Percentiles rank a stretch among this genome's conserved stretches.
Evolutionary conservation across 2,329 filamentous ascomycete species (phyloP).

Genomic region (Taxawa tesnikishii): DNA sequence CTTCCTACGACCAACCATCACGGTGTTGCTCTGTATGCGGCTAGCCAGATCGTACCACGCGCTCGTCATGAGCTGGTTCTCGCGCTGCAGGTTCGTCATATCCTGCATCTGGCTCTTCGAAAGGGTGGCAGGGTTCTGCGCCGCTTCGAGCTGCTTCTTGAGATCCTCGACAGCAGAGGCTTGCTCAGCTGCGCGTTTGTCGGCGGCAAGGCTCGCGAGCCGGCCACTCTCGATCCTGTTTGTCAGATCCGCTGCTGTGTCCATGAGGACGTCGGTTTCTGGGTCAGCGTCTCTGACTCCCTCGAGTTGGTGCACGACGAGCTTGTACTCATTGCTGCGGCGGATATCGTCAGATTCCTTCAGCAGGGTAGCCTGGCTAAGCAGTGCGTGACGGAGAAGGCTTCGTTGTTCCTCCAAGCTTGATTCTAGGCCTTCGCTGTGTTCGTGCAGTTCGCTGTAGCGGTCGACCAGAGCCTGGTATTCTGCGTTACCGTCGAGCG

Average conservation of each 20-base stretch:
- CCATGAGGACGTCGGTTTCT: conserved; percentile 6
- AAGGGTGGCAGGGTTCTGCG: neutral
- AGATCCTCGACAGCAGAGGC: conserved; percentile 3
- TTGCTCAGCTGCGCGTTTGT: conserved; percentile 6
- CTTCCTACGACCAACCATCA: conserved; percentile 61
- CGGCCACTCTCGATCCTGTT: conserved; percentile 9
- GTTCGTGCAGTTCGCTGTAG: conserved; percentile 10
- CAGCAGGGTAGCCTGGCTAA: conserved; percentile 6
- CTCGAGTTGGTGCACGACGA: conserved; percentile 11
- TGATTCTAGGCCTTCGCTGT: conserved; percentile 10
- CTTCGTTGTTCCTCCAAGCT: conserved; percentile 12
- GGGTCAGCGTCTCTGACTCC: conserved; percentile 8
- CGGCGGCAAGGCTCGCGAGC: conserved; percentile 1
- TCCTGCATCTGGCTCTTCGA: conserved; percentile 18
- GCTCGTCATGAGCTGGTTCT: conserved; percentile 67
- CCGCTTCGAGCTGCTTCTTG: conserved; percentile 5
- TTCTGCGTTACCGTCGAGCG: conserved; percentile 7
- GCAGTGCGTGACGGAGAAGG: conserved; percentile 13
- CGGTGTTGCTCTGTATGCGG: conserved; percentile 70
- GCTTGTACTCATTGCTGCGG: conserved; percentile 10
- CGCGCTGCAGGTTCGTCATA: conserved; percentile 60
- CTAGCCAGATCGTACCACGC: conserved; percentile 77
- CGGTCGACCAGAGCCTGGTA: conserved; percentile 8
- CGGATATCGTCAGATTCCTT: conserved; percentile 9
- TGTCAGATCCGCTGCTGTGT: conserved; percentile 7